These are phyloP conservation scores for Alternaria ethzedia DNA, from an alignment of 2,329 filamentous ascomycete species.

Conservation along the genomic window DNA sequence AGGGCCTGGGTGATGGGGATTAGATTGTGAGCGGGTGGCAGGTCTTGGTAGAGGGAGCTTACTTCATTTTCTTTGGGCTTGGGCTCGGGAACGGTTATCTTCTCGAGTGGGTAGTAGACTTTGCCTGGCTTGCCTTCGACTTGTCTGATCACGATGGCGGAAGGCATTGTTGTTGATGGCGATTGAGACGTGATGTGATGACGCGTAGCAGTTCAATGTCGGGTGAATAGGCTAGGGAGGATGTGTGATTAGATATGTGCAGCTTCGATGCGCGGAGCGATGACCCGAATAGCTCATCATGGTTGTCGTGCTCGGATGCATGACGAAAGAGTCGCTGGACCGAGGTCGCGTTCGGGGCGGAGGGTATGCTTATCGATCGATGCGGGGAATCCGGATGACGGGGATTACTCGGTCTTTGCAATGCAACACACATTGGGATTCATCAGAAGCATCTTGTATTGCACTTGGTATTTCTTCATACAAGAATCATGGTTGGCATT, in stretches of 20 bases:
- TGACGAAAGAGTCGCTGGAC: constrained; percentile 14
- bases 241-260: background rate
- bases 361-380: background rate
- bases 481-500: background rate
- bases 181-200: background rate
- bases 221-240: background rate
- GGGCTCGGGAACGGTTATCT: constrained; percentile 37
- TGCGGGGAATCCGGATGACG: constrained; percentile 15
- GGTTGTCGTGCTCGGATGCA: constrained; percentile 12
- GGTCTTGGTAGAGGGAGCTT: background rate
- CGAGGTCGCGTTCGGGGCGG: constrained; percentile 12
- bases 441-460: background rate
- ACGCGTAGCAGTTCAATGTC: background rate
- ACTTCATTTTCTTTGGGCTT: constrained; percentile 43
- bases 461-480: background rate
- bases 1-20: constrained; percentile 67
- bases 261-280: background rate
- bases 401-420: background rate
- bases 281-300: background rate
- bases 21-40: background rate
- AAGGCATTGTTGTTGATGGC: constrained; percentile 49
- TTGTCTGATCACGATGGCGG: constrained; percentile 69
- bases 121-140: constrained; percentile 83
- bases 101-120: constrained; percentile 76
- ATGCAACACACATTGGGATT: background rate